Evolutionary conservation across 257 asterid genomes (phyloP), one percentile per base, ranked within the genome.

Genomic region (Primulina tabacum): DNA sequence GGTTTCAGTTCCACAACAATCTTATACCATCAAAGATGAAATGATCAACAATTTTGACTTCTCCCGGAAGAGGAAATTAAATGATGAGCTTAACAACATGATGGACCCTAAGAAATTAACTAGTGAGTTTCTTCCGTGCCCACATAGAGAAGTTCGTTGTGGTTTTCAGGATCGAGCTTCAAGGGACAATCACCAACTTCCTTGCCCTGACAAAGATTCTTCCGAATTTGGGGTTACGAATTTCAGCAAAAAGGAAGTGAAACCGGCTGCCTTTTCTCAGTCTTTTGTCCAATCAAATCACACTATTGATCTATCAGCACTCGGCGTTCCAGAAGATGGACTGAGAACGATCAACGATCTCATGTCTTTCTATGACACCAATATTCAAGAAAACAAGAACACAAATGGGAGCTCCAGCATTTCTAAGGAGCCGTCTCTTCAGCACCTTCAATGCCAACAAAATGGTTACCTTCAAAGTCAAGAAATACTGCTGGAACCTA

Each of bases 291-390:
- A 84, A 56, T 63, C 83, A 21, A 85, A 78, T 74, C 72, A 79
- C 1, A 1, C 88, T 0, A 75, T 82, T 28, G 90, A 83, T 75
- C 73, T 88, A 10, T 76, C 92, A 0, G 92, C 89, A 21, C 60
- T 81, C 1, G 89, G 89, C 21, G 92, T 90, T 38, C 89, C 97
- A 3, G 97, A 90, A 73, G 97, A 86, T n/a, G 97, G 94, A 67
- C 89, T 86, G 75, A 85, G 88, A 75, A 80, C 75, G 90, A 88
- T 90, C 70, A 79, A 40, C 2, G 90, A 85, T 26, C 95, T 90
- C 10, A 84, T 90, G 95, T 85, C 95, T 0, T 68, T 76, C 5
- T 90, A 90, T 2, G 97, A 88, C 1, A 71, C 38, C 7, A 84
- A 88, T 58, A 72, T 86, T 59, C 89, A 83, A 66, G 81, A 72